Evolutionary conservation across 495 filamentous ascomycete species (phyloP).

Genomic region (Penicillium odoratum): DNA sequence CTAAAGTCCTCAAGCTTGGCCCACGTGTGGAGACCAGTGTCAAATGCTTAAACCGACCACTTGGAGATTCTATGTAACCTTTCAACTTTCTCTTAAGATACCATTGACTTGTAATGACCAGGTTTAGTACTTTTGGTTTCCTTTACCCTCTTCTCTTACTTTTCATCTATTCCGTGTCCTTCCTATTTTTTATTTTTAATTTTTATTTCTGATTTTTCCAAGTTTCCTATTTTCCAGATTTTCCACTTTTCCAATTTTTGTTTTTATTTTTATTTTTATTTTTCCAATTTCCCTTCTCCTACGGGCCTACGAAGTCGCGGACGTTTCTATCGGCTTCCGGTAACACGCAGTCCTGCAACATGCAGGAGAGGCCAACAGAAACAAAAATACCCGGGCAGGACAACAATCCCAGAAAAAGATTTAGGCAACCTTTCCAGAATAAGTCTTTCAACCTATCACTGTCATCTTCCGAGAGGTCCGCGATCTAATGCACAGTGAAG

Average conservation of each 20-base stretch:
- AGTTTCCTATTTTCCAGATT: background rate
- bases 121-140: background rate
- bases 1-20: constrained; percentile 12
- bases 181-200: too few relatives aligned
- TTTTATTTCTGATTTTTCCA: background rate
- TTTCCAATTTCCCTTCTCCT: too few relatives aligned
- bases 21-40: constrained; percentile 17
- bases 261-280: too few relatives aligned
- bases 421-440: background rate
- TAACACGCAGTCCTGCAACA: constrained; percentile 24
- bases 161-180: background rate
- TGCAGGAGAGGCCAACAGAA: constrained; percentile 11
- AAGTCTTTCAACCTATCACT: background rate
- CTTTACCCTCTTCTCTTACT: background rate
- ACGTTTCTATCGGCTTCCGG: constrained; percentile 18
- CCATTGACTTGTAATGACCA: too few relatives aligned
- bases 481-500: background rate
- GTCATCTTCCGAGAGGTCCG: constrained; percentile 16
- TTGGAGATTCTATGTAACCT: background rate
- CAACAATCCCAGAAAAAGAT: constrained; percentile 3
- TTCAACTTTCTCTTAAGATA: background rate
- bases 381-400: constrained; percentile 7
- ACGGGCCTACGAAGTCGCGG: background rate
- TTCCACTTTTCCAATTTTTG: background rate
- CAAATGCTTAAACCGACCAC: constrained; percentile 27